Percentiles rank a stretch among this genome's conserved stretches.
Conservation (phyloP, 192 early-diverging fungal genomes). For the Pilobolus umbonatus region DNA sequence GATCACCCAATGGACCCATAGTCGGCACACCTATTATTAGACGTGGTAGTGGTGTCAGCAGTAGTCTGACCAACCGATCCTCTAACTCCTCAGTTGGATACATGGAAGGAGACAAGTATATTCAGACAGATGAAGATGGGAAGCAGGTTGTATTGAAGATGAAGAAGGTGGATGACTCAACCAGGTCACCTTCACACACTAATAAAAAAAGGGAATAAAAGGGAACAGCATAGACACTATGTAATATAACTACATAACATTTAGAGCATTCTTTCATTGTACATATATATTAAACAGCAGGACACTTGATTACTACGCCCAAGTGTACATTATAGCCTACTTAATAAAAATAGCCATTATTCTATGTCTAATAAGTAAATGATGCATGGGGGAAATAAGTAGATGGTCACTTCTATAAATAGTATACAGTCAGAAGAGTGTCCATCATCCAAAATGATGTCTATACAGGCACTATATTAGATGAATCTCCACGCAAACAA, state of each 20-base stretch:
- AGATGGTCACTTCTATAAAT: no score
- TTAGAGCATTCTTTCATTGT: no score
- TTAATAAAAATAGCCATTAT: no score
- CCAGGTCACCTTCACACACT: background rate
- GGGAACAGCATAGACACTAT: background rate
- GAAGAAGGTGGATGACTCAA: constrained; percentile 20
- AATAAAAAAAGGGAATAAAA: background rate
- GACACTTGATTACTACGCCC: no score
- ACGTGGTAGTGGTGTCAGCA: constrained; percentile 10
- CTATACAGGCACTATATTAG: no score
- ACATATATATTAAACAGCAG: no score
- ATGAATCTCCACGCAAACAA: no score
- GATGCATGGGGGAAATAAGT: no score
- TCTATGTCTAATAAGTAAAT: no score
- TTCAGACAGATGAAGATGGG: constrained; percentile 30
- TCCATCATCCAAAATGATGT: no score
- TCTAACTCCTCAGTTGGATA: constrained; percentile 4
- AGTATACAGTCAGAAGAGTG: no score
- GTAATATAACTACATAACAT: constrained; percentile 1
- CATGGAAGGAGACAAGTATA: constrained; percentile 21
- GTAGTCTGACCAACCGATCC: background rate
- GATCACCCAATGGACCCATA: constrained; percentile 4
- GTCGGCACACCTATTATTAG: constrained; percentile 9
- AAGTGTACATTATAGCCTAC: no score
- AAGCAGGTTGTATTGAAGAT: constrained; percentile 28